Conservation (phyloP, 805 yeast species). For the Wickerhamomyces alni region DNA sequence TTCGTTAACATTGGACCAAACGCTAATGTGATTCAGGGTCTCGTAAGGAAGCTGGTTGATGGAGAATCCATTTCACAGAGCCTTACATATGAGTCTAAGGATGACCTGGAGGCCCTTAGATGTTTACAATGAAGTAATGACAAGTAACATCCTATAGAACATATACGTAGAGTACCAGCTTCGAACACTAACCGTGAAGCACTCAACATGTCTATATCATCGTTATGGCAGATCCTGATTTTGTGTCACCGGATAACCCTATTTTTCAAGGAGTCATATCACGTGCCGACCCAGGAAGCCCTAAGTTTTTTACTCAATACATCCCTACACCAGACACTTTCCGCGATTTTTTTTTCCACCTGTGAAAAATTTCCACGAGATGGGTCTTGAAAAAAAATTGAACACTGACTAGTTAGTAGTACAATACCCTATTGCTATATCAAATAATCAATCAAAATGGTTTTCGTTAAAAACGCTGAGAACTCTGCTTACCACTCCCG, state of each 20-base stretch:
- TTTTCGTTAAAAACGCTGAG: slow-evolving; percentile 68
- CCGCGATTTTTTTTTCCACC: neutral
- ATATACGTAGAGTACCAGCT: no score
- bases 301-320: no score
- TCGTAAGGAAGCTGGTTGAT: slow-evolving; percentile 11
- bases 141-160: no score
- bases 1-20: slow-evolving; percentile 22
- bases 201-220: no score
- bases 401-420: neutral
- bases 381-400: neutral
- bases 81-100: slow-evolving; percentile 2
- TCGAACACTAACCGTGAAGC: no score
- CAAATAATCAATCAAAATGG: slow-evolving; percentile 43
- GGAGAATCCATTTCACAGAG: slow-evolving; percentile 5
- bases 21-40: slow-evolving; percentile 13
- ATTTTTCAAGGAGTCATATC: no score
- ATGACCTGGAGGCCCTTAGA: neutral
- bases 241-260: no score
- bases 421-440: neutral
- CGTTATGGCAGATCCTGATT: no score
- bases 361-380: slow-evolving; percentile 5
- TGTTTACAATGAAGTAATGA: no score
- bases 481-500: slow-evolving; percentile 96
- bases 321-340: neutral
- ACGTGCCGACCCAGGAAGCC: no score